Evolutionary conservation across 1,284 basidiomycete species (phyloP), one percentile per base, ranked within the genome.

Genomic region (Rhodotorula sp.): DNA sequence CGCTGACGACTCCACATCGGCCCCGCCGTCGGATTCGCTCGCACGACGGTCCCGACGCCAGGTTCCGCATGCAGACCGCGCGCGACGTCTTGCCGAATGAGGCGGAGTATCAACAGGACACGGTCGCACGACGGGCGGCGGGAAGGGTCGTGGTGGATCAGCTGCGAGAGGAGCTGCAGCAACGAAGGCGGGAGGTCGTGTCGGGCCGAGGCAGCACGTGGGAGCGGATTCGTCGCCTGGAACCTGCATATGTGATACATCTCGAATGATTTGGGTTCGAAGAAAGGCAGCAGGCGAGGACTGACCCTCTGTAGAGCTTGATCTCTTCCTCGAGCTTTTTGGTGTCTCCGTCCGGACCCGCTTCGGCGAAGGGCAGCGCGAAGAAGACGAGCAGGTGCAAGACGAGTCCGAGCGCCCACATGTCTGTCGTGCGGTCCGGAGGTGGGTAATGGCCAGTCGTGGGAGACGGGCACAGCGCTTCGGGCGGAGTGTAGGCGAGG

Each of bases 351-450:
- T 64, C 54, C 10, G 46, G 43, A 18, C 52, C 43, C 6, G 63
- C 63, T 29, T 74, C 69, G 14, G 15, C 62, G 46, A 76, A 79
- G 1, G 78, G 78, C 7, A 79, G 68, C 12, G 72, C 64, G 65
- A 79, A 79, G 71, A 76, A 79, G 64, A 69, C 70, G 26, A 79
- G 71, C 34, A 79, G 64, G 58, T 79, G 73, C 2, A 79, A 65
- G 20, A 79, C 60, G 5, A 79, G 75, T 14, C 76, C 79, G 15
- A 79, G 67, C 16, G 73, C 70, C 79, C 79, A 79, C 31, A 68
- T 62, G 49, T 79, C 79, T 10, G 71, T 71, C 23, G 68, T 63
- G 7, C 77, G 71, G 48, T 67, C 70, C 1, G 71, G 73, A 31
- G 70, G 58, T 1, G 47, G 60, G 58, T 71, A 64, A 18, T 58